Evolutionary conservation across 2,329 filamentous ascomycete species (phyloP), one percentile per base, ranked within the genome.

Genomic region (Cercospora brassicicola): DNA sequence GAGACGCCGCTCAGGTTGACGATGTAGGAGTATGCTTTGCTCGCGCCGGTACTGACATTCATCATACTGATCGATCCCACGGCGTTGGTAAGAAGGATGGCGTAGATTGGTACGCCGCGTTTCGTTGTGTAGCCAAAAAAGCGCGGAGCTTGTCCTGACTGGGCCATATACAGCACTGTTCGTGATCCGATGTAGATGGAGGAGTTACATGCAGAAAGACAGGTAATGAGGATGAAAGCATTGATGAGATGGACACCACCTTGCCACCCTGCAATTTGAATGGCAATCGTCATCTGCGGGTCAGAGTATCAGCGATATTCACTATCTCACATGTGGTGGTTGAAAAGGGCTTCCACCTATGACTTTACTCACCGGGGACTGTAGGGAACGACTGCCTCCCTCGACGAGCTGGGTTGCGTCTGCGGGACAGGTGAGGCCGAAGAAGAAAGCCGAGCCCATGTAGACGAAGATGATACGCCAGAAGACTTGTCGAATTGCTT

Each of bases 141-240:
- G 20, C 79, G 81, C 0, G 91, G 91, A 0, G 91, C 91, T 78
- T 91, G 92, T 57, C 87, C 84, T 55, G 88, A 88, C 73, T 91
- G 89, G 0, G 90, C 90, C 88, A 94, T 91, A 81, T 88, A 93
- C 0, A 93, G 81, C 1, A 94, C 80, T 0, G 91, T 93, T 23
- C 91, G 87, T 2, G 89, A 91, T 55, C 88, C 88, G 72, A 94
- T 91, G 77, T 93, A 94, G 69, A 94, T 90, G 8, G 89, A 91
- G 62, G 87, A 89, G 79, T 94, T 94, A 72, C 90, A 86, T 18
- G 90, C 90, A 0, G 86, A 67, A 3, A 75, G 67, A 65, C 91
- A 91, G 11, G 91, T 91, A 8, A 92, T 82, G 61, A 94, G 85
- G 73, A 92, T 91, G 74, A 92, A 90, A 45, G 88, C 90, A 72